Percentiles rank a stretch among this genome's conserved stretches.
phyloP scores from a whole-genome alignment of 2,329 filamentous ascomycete species.

The Trichoderma atrobrunneum region DNA sequence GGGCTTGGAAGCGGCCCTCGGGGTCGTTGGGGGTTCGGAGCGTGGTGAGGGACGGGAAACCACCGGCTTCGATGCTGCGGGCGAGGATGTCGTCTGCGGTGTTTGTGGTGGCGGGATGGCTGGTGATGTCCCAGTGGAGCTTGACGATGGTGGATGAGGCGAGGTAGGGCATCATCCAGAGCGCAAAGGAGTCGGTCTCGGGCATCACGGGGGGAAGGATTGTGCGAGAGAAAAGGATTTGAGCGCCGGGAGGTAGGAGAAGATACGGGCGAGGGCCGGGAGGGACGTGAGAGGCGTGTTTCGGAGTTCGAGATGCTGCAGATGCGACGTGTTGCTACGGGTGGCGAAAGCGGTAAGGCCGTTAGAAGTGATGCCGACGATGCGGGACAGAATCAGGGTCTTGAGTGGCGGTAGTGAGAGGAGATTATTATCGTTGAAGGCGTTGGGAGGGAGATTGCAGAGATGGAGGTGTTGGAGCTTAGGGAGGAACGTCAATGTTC shows the following conservation, averaged over 20 bases:
- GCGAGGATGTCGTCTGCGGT: constrained; percentile 62
- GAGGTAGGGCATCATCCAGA: constrained; percentile 64
- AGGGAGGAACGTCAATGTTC: constrained; percentile 50
- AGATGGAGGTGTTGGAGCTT: constrained; percentile 58
- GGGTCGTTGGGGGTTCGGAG: constrained; percentile 67
- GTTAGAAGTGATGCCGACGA: constrained; percentile 53
- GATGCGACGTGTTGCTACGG: constrained; percentile 42
- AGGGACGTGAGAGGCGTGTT: constrained; percentile 57
- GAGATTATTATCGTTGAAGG: constrained; percentile 57
- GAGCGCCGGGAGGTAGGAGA: constrained; percentile 53
- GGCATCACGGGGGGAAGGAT: constrained; percentile 54
- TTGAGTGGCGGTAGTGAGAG: constrained; percentile 53
- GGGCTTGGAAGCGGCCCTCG: constrained; percentile 64
- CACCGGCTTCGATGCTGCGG: constrained; percentile 56
- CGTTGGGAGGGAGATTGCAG: constrained; percentile 52
- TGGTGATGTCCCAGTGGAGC: constrained; percentile 65
- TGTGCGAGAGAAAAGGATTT: constrained; percentile 55
- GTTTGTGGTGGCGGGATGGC: constrained; percentile 43
- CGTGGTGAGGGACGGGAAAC: constrained; percentile 59
- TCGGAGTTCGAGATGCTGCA: constrained; percentile 53
- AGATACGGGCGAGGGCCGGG: constrained; percentile 55
- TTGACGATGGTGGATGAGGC: constrained; percentile 51
- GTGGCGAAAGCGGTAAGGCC: constrained; percentile 59
- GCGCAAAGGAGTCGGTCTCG: constrained; percentile 48
- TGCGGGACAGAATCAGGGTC: constrained; percentile 53